Conservation (phyloP, 805 yeast species). For the Starmerella sirachaensis region DNA sequence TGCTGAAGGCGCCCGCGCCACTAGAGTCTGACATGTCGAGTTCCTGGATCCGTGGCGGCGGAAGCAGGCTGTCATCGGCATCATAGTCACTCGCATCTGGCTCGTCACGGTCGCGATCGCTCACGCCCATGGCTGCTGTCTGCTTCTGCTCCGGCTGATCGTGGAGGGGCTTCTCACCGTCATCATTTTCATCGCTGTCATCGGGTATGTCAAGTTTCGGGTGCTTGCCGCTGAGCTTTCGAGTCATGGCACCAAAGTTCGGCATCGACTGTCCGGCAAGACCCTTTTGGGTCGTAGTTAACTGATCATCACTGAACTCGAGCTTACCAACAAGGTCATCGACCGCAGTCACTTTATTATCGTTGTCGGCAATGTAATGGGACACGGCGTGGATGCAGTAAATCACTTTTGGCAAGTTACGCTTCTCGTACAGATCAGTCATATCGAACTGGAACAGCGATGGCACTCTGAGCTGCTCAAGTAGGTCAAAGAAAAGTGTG, state of each 20-base stretch:
- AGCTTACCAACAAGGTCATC: slow-evolving; percentile 50
- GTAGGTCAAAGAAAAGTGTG: slow-evolving; percentile 58
- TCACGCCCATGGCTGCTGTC: too few relatives aligned
- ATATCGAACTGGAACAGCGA: slow-evolving; percentile 81
- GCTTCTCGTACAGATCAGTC: slow-evolving; percentile 84
- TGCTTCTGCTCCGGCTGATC: not conserved
- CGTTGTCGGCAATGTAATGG: slow-evolving; percentile 49
- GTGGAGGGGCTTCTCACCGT: not conserved
- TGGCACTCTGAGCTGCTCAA: slow-evolving; percentile 64
- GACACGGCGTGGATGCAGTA: slow-evolving; percentile 85
- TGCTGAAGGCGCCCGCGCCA: too few relatives aligned
- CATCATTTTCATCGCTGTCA: not conserved
- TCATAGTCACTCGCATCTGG: slow-evolving; percentile 1
- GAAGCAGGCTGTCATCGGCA: not conserved
- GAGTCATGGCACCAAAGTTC: slow-evolving; percentile 51
- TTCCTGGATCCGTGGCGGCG: not conserved
- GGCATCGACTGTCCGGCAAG: slow-evolving; percentile 61
- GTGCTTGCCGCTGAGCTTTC: slow-evolving; percentile 27
- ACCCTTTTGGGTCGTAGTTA: slow-evolving; percentile 49
- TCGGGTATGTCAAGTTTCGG: slow-evolving; percentile 4
- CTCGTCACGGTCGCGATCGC: too few relatives aligned
- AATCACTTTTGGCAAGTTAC: slow-evolving; percentile 85
- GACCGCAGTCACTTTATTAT: slow-evolving; percentile 43
- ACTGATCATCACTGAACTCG: slow-evolving; percentile 55
- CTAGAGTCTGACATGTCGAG: not conserved